Conservation (phyloP, 192 early-diverging fungal species). For the Coemansia sp. region DNA sequence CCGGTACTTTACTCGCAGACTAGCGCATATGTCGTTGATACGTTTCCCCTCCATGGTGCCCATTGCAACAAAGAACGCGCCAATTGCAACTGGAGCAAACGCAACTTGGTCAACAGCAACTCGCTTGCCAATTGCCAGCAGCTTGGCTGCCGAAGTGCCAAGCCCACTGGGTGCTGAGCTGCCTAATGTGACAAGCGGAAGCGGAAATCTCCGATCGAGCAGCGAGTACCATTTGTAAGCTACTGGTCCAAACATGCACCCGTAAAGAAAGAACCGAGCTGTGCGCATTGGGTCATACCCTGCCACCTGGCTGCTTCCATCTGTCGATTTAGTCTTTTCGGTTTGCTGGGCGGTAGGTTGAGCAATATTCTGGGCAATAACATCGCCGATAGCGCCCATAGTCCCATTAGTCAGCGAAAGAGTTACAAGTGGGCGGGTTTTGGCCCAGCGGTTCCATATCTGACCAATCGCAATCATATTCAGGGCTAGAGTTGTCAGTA, state of each 20-base stretch:
- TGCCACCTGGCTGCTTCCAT: neutral
- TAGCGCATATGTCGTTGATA: conserved; percentile 53
- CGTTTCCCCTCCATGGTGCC: conserved; percentile 57
- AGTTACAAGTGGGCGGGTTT: conserved; percentile 62
- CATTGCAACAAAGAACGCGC: conserved; percentile 62
- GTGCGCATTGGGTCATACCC: conserved; percentile 43
- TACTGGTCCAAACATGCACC: conserved; percentile 65
- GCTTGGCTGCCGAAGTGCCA: conserved; percentile 3
- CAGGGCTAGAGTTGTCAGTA: neutral
- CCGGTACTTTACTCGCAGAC: conserved; percentile 43
- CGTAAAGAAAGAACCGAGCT: conserved; percentile 62
- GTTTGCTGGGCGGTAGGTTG: neutral
- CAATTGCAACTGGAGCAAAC: conserved; percentile 68
- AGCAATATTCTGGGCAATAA: conserved; percentile 57
- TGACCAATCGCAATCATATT: conserved; percentile 6
- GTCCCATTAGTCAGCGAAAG: conserved; percentile 65
- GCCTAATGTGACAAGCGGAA: neutral
- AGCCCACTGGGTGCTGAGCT: neutral
- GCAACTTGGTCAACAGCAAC: conserved; percentile 60
- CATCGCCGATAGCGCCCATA: conserved; percentile 61
- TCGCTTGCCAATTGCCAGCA: conserved; percentile 43
- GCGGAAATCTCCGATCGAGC: conserved; percentile 63
- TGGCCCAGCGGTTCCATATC: conserved; percentile 24
- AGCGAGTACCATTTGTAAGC: conserved; percentile 65
- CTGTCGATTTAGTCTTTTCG: neutral